phyloP scores from a whole-genome alignment of 179 eudicot genomes.

The Amaranthus tricolor region DNA sequence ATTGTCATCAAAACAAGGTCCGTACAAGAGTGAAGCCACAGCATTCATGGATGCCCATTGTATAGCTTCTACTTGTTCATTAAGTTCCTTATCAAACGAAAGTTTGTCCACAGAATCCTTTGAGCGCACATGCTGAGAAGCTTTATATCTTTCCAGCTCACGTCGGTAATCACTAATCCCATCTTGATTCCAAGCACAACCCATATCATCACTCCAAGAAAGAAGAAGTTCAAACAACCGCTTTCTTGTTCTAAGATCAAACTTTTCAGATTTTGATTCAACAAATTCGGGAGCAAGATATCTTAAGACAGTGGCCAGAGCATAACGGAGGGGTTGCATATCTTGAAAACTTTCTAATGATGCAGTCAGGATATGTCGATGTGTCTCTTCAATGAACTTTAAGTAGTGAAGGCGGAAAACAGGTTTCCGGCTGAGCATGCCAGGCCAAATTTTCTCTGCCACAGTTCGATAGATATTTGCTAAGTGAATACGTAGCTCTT shows the following conservation, averaged over 20 bases:
- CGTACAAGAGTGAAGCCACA: slow-evolving; percentile 91
- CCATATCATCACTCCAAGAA: slow-evolving; percentile 88
- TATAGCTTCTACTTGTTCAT: slow-evolving; percentile 95
- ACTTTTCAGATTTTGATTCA: slow-evolving; percentile 91
- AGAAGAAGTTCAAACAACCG: slow-evolving; percentile 91
- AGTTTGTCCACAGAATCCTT: slow-evolving; percentile 95
- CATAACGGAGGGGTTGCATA: slow-evolving; percentile 88
- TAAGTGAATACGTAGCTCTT: slow-evolving; percentile 83
- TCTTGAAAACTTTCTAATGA: slow-evolving; percentile 81
- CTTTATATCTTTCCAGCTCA: slow-evolving; percentile 94
- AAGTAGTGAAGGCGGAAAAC: slow-evolving; percentile 91
- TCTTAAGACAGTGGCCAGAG: slow-evolving; percentile 90
- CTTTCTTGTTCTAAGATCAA: slow-evolving; percentile 84
- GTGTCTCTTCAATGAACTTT: slow-evolving; percentile 91
- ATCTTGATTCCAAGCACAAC: slow-evolving; percentile 81
- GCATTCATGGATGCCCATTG: slow-evolving; percentile 99
- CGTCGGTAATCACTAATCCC: slow-evolving; percentile 89
- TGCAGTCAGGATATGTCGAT: slow-evolving; percentile 63
- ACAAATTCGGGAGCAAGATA: slow-evolving; percentile 97
- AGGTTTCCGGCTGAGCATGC: slow-evolving; percentile 84
- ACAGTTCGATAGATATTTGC: slow-evolving; percentile 90
- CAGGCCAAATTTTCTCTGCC: slow-evolving; percentile 97
- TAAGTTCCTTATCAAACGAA: slow-evolving; percentile 88
- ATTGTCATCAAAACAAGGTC: slow-evolving; percentile 98
- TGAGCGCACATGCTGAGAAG: slow-evolving; percentile 84